Percentiles rank a stretch among this genome's conserved stretches.
These are phyloP conservation scores for Pseudopyrenochaeta lycopersici DNA, from an alignment of 2,329 filamentous ascomycete species.

Conservation along the genomic window DNA sequence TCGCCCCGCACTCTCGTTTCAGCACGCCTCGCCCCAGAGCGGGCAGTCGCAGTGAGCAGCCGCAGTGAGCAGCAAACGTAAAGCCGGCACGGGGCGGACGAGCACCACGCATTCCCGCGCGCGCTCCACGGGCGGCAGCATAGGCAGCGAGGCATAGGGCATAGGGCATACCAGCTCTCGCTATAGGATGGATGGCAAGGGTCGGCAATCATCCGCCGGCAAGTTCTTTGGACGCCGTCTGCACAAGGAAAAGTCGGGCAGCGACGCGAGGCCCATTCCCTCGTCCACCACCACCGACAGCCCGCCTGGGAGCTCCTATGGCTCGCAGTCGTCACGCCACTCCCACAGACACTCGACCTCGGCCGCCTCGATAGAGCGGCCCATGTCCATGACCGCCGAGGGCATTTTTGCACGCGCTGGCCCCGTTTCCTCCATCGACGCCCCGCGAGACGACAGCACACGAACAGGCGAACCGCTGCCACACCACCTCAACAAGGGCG, in stretches of 20 bases:
- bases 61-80: neutral
- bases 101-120: too few relatives aligned
- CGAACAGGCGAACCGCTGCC: constrained; percentile 80
- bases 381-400: constrained; percentile 69
- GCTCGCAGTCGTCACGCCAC: constrained; percentile 78
- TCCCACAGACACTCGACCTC: constrained; percentile 62
- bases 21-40: constrained; percentile 1
- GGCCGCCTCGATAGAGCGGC: constrained; percentile 72
- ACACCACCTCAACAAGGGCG: constrained; percentile 82
- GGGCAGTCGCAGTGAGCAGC: neutral
- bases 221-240: constrained; percentile 85
- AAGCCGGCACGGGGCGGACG: constrained; percentile 7
- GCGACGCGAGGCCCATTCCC: constrained; percentile 54
- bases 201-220: constrained; percentile 81
- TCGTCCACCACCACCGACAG: constrained; percentile 66
- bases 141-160: constrained; percentile 9
- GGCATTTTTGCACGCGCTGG: constrained; percentile 78
- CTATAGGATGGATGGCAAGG: constrained; percentile 71
- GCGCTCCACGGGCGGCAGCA: constrained; percentile 15
- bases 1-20: constrained; percentile 25
- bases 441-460: constrained; percentile 74
- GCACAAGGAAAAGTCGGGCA: constrained; percentile 72
- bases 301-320: constrained; percentile 68
- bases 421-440: constrained; percentile 87
- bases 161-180: constrained; percentile 18